Base-by-base conservation (phyloP, 1,139 yeast genomes). In the Meyerozyma smithsonii region DNA sequence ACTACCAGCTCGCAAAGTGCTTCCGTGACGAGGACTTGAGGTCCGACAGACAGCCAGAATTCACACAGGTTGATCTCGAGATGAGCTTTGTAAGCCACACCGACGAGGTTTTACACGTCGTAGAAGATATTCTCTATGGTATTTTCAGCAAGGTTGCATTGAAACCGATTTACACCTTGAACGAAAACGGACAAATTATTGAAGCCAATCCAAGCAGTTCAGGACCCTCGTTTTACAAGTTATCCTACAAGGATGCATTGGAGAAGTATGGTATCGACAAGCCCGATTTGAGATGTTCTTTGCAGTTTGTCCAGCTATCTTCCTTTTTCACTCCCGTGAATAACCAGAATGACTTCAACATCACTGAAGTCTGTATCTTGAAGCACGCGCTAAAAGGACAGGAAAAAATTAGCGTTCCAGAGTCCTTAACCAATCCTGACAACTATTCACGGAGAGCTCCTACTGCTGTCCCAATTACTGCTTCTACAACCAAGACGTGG, bases 41-140 rank as follows among this genome's bases (percentile, higher is more conserved):
- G 43, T 82, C 90, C 4, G 98, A 92, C 59, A 76, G 99, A 58
- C 99, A 92, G 61, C 97, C 97, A 0, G 98, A 94, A 58, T 94
- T 92, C 55, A 92, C 98, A 0, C 99, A 92, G 60, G 68, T 94
- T 14, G 99, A 92, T 69, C 54, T 94, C 62, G 99, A 94, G 58
- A 84, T 92, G 95, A 78, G 94, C 28, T 94, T 81, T 65, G 81
- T 92, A 1, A 73, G 71, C 47, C 78, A 78, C 35, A 66, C 71
- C 10, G 87, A 86, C 46, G 72, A 69, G 47, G 95, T 92, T 5
- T 80, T 78, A 54, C 42, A 56, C 0, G 83, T 81, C 0, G 79
- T 90, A 2, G 86, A 84, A 50, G 66, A 68, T 20, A 56, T 85
- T 0, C 73, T 88, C 0, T 59, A 61, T 14, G 56, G 56, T 1